These are phyloP conservation scores for Dipodascopsis tothii DNA, from an alignment of 805 yeast species.

Conservation along the genomic window DNA sequence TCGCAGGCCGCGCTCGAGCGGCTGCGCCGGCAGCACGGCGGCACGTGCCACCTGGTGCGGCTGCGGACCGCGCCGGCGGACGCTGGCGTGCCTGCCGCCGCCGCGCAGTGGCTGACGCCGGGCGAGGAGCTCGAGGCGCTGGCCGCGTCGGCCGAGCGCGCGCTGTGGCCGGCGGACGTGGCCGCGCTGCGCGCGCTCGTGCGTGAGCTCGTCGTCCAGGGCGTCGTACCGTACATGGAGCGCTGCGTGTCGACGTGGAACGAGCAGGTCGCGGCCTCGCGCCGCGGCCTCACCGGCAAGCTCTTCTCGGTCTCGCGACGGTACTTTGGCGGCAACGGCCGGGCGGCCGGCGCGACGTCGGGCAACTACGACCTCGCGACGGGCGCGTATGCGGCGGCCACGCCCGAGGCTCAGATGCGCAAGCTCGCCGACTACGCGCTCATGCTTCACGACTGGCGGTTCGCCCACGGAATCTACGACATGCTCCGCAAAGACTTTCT, in stretches of 20 bases:
- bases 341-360: constrained; percentile 18
- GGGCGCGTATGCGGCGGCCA: constrained; percentile 52
- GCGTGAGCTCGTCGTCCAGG: constrained; percentile 43
- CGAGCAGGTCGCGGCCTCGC: constrained; percentile 68
- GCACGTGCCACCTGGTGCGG: constrained; percentile 28
- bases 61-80: constrained; percentile 8
- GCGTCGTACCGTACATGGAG: constrained; percentile 78
- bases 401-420: constrained; percentile 67
- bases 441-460: constrained; percentile 81
- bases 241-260: constrained; percentile 74
- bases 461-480: constrained; percentile 78
- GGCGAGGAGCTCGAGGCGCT: constrained; percentile 42
- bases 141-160: too few relatives aligned
- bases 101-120: constrained; percentile 36
- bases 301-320: constrained; percentile 60
- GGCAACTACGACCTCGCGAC: constrained; percentile 43
- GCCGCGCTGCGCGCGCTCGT: constrained; percentile 36
- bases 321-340: constrained; percentile 40
- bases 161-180: constrained; percentile 31
- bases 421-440: constrained; percentile 88
- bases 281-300: constrained; percentile 67
- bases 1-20: constrained; percentile 37
- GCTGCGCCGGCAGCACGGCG: constrained; percentile 36
- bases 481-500: constrained; percentile 67
- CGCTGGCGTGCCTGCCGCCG: constrained; percentile 22